phyloP scores from a whole-genome alignment of 352 stramenopile genomes.

The Globisporangium irregulare region DNA sequence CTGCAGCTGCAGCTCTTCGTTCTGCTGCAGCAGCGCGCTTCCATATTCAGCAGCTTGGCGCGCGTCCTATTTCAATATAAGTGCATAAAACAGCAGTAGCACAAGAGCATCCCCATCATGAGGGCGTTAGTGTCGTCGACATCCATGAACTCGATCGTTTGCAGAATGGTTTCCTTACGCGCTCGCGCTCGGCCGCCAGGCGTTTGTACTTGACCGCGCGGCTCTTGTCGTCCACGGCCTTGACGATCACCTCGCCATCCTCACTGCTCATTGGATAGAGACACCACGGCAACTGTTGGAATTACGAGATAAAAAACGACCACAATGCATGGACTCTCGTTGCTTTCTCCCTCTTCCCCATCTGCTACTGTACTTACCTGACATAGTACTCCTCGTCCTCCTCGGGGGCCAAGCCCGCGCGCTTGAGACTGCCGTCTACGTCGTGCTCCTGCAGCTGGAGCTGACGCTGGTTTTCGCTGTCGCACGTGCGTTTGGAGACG shows the following conservation, averaged over 20 bases:
- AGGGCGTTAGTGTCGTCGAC: neutral
- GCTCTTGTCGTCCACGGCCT: constrained; percentile 47
- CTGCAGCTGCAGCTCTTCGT: constrained; percentile 74
- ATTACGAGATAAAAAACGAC: neutral
- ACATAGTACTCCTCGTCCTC: constrained; percentile 66
- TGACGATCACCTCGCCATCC: constrained; percentile 47
- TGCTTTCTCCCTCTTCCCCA: neutral
- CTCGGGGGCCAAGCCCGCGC: constrained; percentile 31
- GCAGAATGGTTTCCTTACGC: constrained; percentile 14
- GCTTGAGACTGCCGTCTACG: constrained; percentile 24
- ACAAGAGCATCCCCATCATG: neutral
- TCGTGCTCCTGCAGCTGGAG: neutral
- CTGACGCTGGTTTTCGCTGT: constrained; percentile 3
- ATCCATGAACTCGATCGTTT: neutral
- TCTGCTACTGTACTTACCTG: constrained; percentile 26
- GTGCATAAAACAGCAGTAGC: neutral
- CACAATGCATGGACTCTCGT: neutral
- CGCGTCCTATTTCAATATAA: constrained; percentile 44
- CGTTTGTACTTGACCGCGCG: constrained; percentile 39
- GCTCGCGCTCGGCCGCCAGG: constrained; percentile 53
- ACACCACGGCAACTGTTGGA: neutral
- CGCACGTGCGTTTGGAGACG: neutral
- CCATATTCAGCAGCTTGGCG: constrained; percentile 78
- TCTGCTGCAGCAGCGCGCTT: constrained; percentile 64
- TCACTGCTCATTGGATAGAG: constrained; percentile 31